Evolutionary conservation across 2,329 filamentous ascomycete genomes (phyloP), one percentile per base, ranked within the genome.

Genomic region (Pestalotiopsis sp.): DNA sequence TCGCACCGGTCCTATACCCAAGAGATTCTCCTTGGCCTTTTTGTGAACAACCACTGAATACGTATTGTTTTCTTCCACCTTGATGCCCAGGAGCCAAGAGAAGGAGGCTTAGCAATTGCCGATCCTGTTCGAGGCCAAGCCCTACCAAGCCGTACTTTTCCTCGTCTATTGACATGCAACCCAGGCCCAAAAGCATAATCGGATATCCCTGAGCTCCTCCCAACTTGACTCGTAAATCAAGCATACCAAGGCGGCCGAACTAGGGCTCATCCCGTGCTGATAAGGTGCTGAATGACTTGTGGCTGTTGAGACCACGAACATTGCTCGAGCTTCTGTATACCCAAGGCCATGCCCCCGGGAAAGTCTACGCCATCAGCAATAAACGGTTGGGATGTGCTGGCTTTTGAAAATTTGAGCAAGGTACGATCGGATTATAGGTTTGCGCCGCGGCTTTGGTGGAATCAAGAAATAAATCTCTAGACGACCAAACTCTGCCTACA

Each of bases 401-500:
- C 56, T 30, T n/a, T 26, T 14, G 56, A 35, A 26, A 58, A 14
- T 57, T 35, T 35, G 20, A 17, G n/a, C 55, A 22, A 58, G 58
- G 26, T 11, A 35, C 30, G 30, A 38, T 38, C 35, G 11, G 17
- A 61, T 35, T 22, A 39, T 38, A 61, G 30, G 17, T 40, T 26
- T 58, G 24, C 22, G 56, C 56, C 17, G 9, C 56, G 14, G 3
- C 14, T 61, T 30, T 39, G 40, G 17, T 20, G 24, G 56, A 14
- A 22, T 26, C 7, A 35, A 9, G 9, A 13, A 26, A 26, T 58
- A n/a, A n/a, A n/a, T n/a, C n/a, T n/a, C 22, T 26, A 26, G 56
- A 35, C 56, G 22, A 14, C 22, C 22, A 55, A 24, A 40, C 35
- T 20, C 55, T 24, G 38, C 7, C 68, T 76, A 86, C 67, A 83